phyloP scores from a whole-genome alignment of 495 filamentous ascomycete species.

The Physcia stellaris region DNA sequence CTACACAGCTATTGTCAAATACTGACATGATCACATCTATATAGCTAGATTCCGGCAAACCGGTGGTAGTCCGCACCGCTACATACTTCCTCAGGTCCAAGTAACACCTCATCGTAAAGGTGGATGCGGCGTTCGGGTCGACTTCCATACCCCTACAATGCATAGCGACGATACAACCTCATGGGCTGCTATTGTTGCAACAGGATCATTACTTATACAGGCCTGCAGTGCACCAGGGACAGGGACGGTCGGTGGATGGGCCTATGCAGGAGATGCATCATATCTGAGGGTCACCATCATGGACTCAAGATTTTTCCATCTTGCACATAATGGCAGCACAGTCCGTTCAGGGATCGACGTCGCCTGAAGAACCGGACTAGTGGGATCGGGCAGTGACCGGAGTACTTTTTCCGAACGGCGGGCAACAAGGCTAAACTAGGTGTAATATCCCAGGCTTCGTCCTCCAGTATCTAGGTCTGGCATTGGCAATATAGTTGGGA shows the following conservation, averaged over 20 bases:
- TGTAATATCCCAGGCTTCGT: no score
- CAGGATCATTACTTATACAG: background rate
- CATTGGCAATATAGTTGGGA: no score
- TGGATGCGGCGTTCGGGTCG: background rate
- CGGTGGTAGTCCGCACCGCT: constrained; percentile 1
- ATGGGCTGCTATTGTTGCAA: background rate
- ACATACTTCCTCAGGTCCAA: constrained; percentile 1
- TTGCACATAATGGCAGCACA: no score
- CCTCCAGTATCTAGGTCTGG: no score
- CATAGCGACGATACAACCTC: constrained; percentile 1
- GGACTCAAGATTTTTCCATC: no score
- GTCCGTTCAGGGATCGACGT: no score
- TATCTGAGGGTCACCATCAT: constrained; percentile 2
- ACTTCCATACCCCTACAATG: background rate
- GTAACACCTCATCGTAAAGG: background rate
- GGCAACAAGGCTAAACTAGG: no score
- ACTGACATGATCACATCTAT: background rate
- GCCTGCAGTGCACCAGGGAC: background rate
- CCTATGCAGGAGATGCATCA: background rate
- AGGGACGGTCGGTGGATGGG: background rate
- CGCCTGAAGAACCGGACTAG: no score
- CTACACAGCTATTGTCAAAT: no score
- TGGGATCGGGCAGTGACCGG: no score
- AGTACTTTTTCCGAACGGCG: no score
- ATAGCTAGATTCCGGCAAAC: background rate